Conservation (phyloP, 2,329 filamentous ascomycete species). For the Pseudogymnoascus verrucosus region DNA sequence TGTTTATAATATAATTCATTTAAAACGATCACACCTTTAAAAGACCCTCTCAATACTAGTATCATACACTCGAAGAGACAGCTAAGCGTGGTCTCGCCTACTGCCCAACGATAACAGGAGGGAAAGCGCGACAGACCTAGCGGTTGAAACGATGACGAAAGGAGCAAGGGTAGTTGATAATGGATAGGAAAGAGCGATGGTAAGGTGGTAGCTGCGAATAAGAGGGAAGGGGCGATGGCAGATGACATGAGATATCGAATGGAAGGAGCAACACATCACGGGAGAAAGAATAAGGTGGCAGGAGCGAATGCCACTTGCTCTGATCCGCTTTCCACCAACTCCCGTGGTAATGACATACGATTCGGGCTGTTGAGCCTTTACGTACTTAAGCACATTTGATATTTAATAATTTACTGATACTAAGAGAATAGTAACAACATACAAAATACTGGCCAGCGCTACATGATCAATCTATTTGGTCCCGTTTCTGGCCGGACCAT, state of each 20-base stretch:
- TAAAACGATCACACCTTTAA: not conserved
- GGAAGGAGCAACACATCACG: not conserved
- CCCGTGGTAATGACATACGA: not conserved
- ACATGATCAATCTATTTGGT: not conserved
- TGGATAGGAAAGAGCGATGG: not conserved
- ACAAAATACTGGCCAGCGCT: not conserved
- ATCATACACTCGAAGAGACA: not conserved
- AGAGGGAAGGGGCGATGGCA: not conserved
- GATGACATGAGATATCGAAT: not conserved
- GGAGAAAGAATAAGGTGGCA: not conserved
- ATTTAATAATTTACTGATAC: not conserved
- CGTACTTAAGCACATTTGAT: not conserved
- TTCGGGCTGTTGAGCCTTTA: not conserved
- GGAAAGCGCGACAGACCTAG: not conserved
- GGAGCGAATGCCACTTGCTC: not conserved
- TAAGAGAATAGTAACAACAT: not conserved
- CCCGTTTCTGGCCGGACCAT: too few species aligned
- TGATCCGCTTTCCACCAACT: not conserved
- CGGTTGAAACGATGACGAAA: not conserved
- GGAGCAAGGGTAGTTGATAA: not conserved
- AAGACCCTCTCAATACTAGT: not conserved
- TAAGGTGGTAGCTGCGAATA: not conserved
- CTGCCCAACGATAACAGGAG: too few species aligned
- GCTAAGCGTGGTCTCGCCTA: not conserved
- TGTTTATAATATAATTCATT: not conserved